Conservation (phyloP, 1,139 yeast species). For the Pichiaceae sp. region DNA sequence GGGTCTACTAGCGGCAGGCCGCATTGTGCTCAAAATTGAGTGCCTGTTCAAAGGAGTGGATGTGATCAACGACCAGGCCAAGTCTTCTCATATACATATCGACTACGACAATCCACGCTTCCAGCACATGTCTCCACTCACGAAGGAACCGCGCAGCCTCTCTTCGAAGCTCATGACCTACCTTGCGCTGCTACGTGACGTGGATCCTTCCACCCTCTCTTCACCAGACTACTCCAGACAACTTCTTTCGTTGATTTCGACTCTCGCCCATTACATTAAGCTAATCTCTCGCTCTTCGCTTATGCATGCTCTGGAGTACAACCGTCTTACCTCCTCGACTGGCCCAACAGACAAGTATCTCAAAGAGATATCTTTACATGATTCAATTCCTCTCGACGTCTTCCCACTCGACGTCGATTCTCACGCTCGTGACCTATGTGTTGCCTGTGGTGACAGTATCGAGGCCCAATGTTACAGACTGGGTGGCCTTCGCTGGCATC, state of each 20-base stretch:
- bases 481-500: constrained; percentile 72
- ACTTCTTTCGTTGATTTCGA: constrained; percentile 75
- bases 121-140: constrained; percentile 22
- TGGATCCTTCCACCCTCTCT: constrained; percentile 28
- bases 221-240: constrained; percentile 43
- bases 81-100: constrained; percentile 12
- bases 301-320: constrained; percentile 62
- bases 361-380: constrained; percentile 41
- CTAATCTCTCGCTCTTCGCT: constrained; percentile 76
- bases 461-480: constrained; percentile 71
- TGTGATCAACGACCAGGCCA: constrained; percentile 29
- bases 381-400: constrained; percentile 31
- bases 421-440: constrained; percentile 74
- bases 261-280: constrained; percentile 88
- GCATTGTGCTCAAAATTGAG: constrained; percentile 66
- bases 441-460: constrained; percentile 61
- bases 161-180: constrained; percentile 75
- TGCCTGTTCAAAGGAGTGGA: constrained; percentile 75
- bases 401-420: constrained; percentile 46
- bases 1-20: constrained; percentile 69
- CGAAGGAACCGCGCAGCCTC: constrained; percentile 83
- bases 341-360: constrained; percentile 60
- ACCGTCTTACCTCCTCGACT: constrained; percentile 49
- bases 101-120: constrained; percentile 11
- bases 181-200: constrained; percentile 59